Evolutionary conservation across 352 stramenopile genomes (phyloP), one percentile per base, ranked within the genome.

Genomic region (Salisapilia sapeloensis): DNA sequence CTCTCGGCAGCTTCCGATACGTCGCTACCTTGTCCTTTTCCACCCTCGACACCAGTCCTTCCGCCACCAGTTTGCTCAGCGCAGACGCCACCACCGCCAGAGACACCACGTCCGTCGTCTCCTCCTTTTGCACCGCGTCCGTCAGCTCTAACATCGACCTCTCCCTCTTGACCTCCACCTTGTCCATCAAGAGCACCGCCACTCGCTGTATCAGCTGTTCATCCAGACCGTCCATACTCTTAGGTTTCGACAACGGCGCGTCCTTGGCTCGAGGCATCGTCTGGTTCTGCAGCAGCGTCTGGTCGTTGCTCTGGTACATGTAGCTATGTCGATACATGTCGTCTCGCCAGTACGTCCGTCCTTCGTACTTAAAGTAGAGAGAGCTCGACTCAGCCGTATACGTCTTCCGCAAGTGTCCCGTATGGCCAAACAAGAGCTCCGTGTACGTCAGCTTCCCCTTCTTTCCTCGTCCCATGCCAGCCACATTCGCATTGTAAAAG

Each of bases 361-460:
- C 69, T 44, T 77, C 64, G 38, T 75, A 76, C 31, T 89, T 70
- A 32, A 89, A 89, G 10, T 59, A 71, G 0, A 78, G 38, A 13
- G 66, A 85, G 12, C 69, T 85, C 12, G 69, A 85, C 34, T 89
- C 74, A 0, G 43, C 42, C 3, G 74, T 89, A 41, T 85, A 89
- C 20, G 66, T 72, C 42, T 90, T 90, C 13, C 70, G 64, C 12
- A 90, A 32, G 15, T 89, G 74, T 1, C 74, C 74, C 1, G 72
- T 86, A 29, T 65, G 78, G 0, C 60, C 74, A 39, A 81, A 90
- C 3, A 90, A 39, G 12, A 90, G 42, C 18, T 90, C 74, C 11
- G 70, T 65, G 40, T 86, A 90, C 32, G 70, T 86, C 16, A 90
- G 50, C 25, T 86, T 90, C 12, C 70, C 70, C 17, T 65, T 53